Evolutionary conservation across 495 filamentous ascomycete genomes (phyloP).

Genomic region (Aspergillus indologenus): DNA sequence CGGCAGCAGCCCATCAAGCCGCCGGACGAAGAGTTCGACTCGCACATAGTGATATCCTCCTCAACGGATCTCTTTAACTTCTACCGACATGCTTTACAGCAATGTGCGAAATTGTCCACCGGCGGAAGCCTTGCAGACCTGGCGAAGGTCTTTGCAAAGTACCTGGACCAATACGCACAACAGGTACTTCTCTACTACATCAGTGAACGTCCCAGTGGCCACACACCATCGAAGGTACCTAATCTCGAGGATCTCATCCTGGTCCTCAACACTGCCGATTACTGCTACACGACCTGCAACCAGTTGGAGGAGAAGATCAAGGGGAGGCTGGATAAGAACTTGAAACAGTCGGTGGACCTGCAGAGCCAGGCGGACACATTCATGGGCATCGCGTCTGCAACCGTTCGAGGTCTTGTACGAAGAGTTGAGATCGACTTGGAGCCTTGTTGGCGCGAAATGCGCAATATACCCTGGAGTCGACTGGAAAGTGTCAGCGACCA

Average conservation of each 20-base stretch:
- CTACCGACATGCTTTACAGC: conserved; percentile 84
- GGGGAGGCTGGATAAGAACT: conserved; percentile 73
- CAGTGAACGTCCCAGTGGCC: conserved; percentile 51
- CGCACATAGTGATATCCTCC: conserved; percentile 84
- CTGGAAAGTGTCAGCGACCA: conserved; percentile 95
- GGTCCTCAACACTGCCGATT: conserved; percentile 94
- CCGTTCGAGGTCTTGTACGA: conserved; percentile 77
- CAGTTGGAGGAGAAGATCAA: conserved; percentile 95
- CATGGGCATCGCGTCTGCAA: conserved; percentile 89
- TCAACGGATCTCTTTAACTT: conserved; percentile 97
- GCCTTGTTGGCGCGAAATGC: conserved; percentile 93
- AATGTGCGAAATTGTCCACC: conserved; percentile 94
- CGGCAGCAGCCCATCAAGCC: conserved; percentile 76
- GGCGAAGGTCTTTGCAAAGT: conserved; percentile 81
- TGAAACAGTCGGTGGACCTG: conserved; percentile 74
- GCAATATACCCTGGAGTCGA: conserved; percentile 90
- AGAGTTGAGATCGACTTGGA: conserved; percentile 80
- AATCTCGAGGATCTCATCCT: conserved; percentile 74
- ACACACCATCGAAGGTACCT: conserved; percentile 52
- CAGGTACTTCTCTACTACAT: conserved; percentile 83
- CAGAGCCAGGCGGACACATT: conserved; percentile 92
- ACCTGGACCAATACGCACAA: conserved; percentile 92
- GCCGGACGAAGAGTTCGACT: conserved; percentile 86
- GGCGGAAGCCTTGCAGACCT: conserved; percentile 83
- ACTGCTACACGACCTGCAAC: conserved; percentile 89